Base-by-base conservation (phyloP, 2,329 filamentous ascomycete species). In the Fusarium illudens region DNA sequence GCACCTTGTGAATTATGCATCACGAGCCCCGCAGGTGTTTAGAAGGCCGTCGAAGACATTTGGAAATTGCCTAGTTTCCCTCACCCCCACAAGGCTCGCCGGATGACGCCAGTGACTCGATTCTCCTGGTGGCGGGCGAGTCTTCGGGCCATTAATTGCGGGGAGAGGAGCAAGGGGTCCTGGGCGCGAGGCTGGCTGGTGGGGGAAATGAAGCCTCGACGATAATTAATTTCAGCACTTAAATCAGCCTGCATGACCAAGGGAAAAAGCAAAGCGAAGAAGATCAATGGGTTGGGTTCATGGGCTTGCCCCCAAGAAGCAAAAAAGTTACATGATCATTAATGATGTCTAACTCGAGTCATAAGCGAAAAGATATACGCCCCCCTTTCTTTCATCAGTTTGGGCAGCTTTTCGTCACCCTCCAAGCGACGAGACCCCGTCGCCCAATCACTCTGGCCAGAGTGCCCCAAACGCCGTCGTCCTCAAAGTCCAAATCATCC, bases 401-500 rank as follows among this genome's bases (percentile, higher is more conserved):
- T 46, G 56, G 60, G 61, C 87, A 89, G 75, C 85, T 89, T 79
- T 87, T 90, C 20, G 88, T 90, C 8, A 91, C 84, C 60, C 87
- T 84, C 88, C 88, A 91, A 34, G 84, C 86, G 32, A 83, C 84
- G 15, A 91, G 77, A 6, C 89, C 89, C 51, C 89, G 81, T 68
- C 87, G 82, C 34, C 89, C 89, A 68, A 93, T 79, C 4, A 94
- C 90, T 69, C 91, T 82, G 33, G 83, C 80, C 46, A 95, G 77
- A 8, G 92, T 94, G 64, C 86, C 83, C 89, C 88, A 90, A 52
- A 94, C 82, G 6, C 92, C 92, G 71, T 94, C 92, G 63, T 92
- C 89, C 3, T 82, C 90, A 81, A 92, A 93, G 75, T 94, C 91
- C 75, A 95, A 81, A 78, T 95, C 92, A 77, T 95, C 92, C 39